Base-by-base conservation (phyloP, 73 alveolate genomes). In the Symbiodinium pilosum region DNA sequence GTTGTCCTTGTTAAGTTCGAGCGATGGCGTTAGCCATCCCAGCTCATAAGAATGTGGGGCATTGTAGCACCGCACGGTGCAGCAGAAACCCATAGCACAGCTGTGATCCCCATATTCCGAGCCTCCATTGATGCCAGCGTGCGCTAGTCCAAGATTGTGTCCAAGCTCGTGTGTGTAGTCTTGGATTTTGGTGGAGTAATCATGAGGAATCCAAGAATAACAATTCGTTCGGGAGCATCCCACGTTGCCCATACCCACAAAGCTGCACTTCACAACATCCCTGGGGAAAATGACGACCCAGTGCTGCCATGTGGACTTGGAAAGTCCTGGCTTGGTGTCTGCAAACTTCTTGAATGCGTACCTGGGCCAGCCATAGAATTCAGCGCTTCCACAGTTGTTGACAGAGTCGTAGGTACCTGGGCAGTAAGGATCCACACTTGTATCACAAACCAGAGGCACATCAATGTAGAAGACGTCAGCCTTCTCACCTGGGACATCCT, bases 111-210 rank as follows among this genome's bases (percentile, higher is more conserved):
- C 87, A 38, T 81, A 81, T 24, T 81, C 56, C n/a, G 51, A 38
- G 56, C 87, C 87, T 3, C 87, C 87, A 26, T 39, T 18, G 56
- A 40, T 38, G 87, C 87, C 87, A 4, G 87, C 87, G 36, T 81
- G 87, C 2, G 56, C 87, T 24, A 81, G 34, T 34, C 87, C 87
- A 8, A 81, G 87, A 34, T 81, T 81, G 54, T 81, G 87, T 2
- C 87, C 87, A 18, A 81, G 87, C 87, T 81, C 87, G 36, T 81
- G 87, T 3, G 87, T 81, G 54, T 39, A 81, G 87, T 81, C 87
- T 38, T 81, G 87, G 36, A 38, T 1, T 34, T 81, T 81, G 0
- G 87, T 38, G 52, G 87, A 81, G 32, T 81, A 81, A 28, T 81
- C 87, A 39, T 34, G 41, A 21, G 87, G 87, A 38, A 81, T 81